phyloP scores from a whole-genome alignment of 2,329 filamentous ascomycete genomes.

The Pyrenophora graminea region DNA sequence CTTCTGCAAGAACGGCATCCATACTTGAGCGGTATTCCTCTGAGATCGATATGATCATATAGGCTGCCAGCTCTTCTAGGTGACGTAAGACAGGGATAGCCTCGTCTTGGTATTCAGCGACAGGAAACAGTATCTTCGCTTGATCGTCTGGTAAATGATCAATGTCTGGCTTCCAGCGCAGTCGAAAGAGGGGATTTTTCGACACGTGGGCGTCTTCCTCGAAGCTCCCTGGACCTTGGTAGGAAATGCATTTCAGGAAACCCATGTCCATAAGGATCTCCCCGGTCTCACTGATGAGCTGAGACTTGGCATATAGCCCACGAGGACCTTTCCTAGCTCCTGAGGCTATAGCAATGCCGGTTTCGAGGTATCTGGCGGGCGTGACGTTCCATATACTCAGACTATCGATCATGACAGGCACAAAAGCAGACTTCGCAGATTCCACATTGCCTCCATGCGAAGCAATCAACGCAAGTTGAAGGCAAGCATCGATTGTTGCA shows the following conservation, averaged over 20 bases:
- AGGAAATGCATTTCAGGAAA: background rate
- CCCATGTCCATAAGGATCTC: background rate
- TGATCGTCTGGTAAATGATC: background rate
- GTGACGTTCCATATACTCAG: too few species aligned
- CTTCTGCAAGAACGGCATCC: too few species aligned
- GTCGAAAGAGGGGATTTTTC: background rate
- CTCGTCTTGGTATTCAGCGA: background rate
- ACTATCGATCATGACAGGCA: conserved; percentile 10
- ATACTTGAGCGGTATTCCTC: too few species aligned
- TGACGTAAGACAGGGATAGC: too few species aligned
- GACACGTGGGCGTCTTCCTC: background rate
- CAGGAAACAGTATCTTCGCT: background rate
- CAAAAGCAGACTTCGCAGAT: conserved; percentile 7
- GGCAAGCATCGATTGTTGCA: conserved; percentile 34
- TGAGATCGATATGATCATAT: too few species aligned
- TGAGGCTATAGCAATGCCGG: too few species aligned
- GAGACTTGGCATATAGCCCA: too few species aligned
- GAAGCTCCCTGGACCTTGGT: background rate
- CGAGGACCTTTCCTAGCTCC: background rate
- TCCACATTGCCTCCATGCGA: conserved; percentile 18
- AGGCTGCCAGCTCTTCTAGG: too few species aligned
- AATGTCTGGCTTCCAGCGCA: background rate
- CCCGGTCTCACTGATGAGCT: background rate
- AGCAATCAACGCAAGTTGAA: conserved; percentile 34
- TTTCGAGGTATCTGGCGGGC: too few species aligned